A percentile compares a stretch with the other conserved stretches of the same genome.
phyloP scores from a whole-genome alignment of 164 flowering plant species.

The Nymphaea colorata region DNA sequence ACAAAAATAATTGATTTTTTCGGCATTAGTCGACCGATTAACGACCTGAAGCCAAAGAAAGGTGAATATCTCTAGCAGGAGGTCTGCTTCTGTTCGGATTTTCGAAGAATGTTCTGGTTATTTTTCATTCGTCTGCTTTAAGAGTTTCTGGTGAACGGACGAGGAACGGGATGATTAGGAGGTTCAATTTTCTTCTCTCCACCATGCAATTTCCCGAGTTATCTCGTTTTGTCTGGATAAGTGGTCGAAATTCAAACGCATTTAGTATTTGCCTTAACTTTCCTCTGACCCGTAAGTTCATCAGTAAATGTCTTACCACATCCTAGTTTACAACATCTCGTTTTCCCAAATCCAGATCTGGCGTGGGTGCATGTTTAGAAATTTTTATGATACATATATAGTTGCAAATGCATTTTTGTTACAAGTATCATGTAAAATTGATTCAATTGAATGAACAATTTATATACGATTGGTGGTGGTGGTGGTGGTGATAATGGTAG shows the following conservation, averaged over 20 bases:
- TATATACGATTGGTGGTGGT: background rate
- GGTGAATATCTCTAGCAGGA: conserved; percentile 22
- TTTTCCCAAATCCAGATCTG: too few species aligned
- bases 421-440: too few species aligned
- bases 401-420: too few species aligned
- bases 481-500: background rate
- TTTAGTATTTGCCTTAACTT: too few species aligned
- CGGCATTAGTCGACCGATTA: conserved; percentile 44
- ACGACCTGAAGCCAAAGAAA: conserved; percentile 12
- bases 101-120: too few species aligned
- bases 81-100: background rate
- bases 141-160: background rate
- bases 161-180: background rate
- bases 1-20: conserved; percentile 91
- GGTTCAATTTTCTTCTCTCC: too few species aligned
- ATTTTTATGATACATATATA: too few species aligned
- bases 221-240: background rate
- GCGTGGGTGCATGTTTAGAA: too few species aligned
- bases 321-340: too few species aligned
- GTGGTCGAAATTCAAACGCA: background rate
- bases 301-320: too few species aligned
- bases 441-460: background rate
- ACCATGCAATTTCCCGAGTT: background rate
- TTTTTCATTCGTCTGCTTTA: background rate
- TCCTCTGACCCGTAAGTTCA: background rate